Base-by-base conservation (phyloP, 306 rosid genomes). In the Dalbergia cochinchinensis region DNA sequence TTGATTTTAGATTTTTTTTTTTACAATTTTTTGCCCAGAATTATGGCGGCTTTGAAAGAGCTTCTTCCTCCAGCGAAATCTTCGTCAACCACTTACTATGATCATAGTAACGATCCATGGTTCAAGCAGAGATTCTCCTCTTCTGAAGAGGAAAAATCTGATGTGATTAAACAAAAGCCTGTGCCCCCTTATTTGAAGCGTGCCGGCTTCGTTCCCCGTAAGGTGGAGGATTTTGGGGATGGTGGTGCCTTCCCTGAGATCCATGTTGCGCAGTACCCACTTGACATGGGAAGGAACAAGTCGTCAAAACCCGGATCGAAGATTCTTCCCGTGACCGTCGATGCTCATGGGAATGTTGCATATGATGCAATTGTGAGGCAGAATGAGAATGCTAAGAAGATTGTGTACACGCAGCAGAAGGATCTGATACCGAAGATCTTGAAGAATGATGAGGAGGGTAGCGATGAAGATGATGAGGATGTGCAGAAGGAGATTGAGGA, bases 221-320 rank as follows among this genome's bases (percentile, higher is more conserved):
- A 82, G 77, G 83, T 88, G 1, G 97, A 94, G 78, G 97, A 94
- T 72, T 94, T 91, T 26, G 95, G 98, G 3, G 95, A 91, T 74
- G 97, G 98, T 2, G 98, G 99, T 20, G 92, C 97, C 0, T 92
- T 94, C 48, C 99, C 95, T 0, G 97, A 94, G 91, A 88, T 94
- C 65, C 99, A 92, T 55, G 74, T 94, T 0, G 99, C 97, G 10
- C 97, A 92, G 81, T 94, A 94, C 80, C 99, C 97, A 0, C 95
- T 90, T 7, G 97, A 90, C 73, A 88, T 94, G 95, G 99, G 97
- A 19, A 81, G 97, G 76, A 78, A 90, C 53, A 91, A 78, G 73
- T 77, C 87, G 0, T 71, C 86, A 0, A 91, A 94, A 84, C 91
- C 90, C 0, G 92, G 91, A 4, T 88, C 92, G 0, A 87, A 91